Evolutionary conservation across 108 stramenopile species (phyloP), one percentile per base, ranked within the genome.

Genomic region (Cyclotella choctawhatcheeana): DNA sequence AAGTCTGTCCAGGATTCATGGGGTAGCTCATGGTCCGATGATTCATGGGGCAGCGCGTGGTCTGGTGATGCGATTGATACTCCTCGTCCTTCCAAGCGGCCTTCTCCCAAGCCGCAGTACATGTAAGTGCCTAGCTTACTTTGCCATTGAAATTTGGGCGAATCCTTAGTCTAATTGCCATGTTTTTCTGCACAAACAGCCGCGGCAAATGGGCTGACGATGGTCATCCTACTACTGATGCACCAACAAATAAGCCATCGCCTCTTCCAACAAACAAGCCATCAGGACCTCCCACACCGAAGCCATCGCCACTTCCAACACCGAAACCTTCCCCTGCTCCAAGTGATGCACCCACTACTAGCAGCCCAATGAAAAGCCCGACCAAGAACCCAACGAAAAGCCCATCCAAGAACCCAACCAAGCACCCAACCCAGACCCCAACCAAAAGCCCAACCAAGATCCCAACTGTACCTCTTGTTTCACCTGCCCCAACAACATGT

Each of bases 191-290:
- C 12, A 40, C 12, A 8, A n/a, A 12, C 12, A 40, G 37, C 48
- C 63, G 63, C 44, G 63, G 63, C n/a, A 64, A 64, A 47, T 22
- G 44, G 18, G 63, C 27, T 14, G 45, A 64, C 22, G 63, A 48
- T 48, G 47, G 47, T n/a, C 47, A 48, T n/a, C 4, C 12, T 10
- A 10, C 47, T 17, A n/a, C 18, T 4, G 1, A 13, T 60, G 20
- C 35, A 21, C 35, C 37, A 35, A 24, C 32, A 17, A 53, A 47
- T 52, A 54, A 10, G 0, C 24, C 55, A 2, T 20, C 55, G 26
- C 48, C 34, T 16, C 21, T 30, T 5, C 31, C 37, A 16, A 0
- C 54, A 25, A 29, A 10, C 6, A 52, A 7, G 22, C 53, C 52
- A 21, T 25, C 66, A 35, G 8, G 8, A 40, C n/a, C n/a, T n/a